These are phyloP conservation scores for Talaromyces amestolkiae DNA, from an alignment of 2,329 filamentous ascomycete genomes.

Conservation along the genomic window DNA sequence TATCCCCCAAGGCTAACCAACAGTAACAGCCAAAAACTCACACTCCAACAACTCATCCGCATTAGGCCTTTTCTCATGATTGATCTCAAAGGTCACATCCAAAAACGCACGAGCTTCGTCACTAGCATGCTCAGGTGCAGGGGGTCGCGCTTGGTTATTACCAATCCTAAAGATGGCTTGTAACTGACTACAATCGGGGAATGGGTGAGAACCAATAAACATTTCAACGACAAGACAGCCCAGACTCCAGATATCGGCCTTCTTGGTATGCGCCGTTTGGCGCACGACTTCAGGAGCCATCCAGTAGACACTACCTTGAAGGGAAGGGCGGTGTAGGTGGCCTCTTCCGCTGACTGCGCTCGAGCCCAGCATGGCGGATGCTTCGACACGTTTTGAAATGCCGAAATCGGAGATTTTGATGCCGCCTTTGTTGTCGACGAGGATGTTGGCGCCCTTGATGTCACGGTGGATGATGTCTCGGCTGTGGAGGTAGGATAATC, in stretches of 20 bases:
- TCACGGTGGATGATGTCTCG: conserved; percentile 97
- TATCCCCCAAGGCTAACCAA: conserved; percentile 30
- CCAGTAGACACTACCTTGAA: conserved; percentile 98
- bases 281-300: conserved; percentile 99
- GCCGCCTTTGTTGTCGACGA: conserved; percentile 97
- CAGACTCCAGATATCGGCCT: conserved; percentile 97
- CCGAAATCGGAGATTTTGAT: conserved; percentile 99
- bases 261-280: conserved; percentile 95
- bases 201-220: conserved; percentile 96
- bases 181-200: conserved; percentile 93
- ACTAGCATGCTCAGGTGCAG: conserved; percentile 81
- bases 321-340: conserved; percentile 62
- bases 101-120: conserved; percentile 82
- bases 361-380: conserved; percentile 69
- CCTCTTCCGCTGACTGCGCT: conserved; percentile 36
- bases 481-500: conserved; percentile 88
- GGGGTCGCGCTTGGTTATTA: conserved; percentile 79
- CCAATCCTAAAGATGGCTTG: conserved; percentile 99
- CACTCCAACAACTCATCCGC: conserved; percentile 86
- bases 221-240: conserved; percentile 97
- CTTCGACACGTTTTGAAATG: conserved; percentile 96
- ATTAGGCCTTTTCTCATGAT: conserved; percentile 86
- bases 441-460: conserved; percentile 98
- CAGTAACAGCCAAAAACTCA: conserved; percentile 70
- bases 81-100: conserved; percentile 87